Evolutionary conservation across 148 eudicot species (phyloP).

Genomic region (Persicaria maculosa): DNA sequence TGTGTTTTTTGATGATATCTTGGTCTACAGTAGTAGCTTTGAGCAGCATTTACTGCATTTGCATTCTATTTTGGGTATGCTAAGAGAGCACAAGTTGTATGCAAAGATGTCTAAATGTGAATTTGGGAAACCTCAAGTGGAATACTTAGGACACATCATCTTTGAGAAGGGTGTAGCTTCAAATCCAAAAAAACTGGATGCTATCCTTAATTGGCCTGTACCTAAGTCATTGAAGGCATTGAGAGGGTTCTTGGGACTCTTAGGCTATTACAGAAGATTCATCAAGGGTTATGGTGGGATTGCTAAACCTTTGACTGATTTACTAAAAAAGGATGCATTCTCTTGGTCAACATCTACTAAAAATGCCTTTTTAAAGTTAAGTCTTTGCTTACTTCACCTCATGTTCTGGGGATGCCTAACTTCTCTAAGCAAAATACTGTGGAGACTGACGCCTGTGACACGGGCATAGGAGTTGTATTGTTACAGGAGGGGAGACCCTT

Average conservation of each 20-base stretch:
- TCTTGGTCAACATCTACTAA: neutral
- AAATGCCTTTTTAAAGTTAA: neutral
- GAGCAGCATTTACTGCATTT: neutral
- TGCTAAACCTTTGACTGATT: neutral
- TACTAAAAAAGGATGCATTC: neutral
- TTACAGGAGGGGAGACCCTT: neutral
- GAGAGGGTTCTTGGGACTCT: constrained; percentile 6
- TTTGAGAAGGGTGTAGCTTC: neutral
- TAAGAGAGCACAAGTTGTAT: neutral
- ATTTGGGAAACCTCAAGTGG: neutral
- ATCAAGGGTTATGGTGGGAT: neutral
- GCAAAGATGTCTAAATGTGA: neutral
- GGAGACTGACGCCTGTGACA: neutral
- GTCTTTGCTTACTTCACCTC: neutral
- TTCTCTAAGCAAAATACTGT: neutral
- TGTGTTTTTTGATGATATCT: constrained; percentile 7
- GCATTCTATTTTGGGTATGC: neutral
- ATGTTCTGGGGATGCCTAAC: neutral
- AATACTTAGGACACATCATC: constrained; percentile 11
- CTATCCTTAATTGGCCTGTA: neutral
- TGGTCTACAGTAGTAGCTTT: neutral
- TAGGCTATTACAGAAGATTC: constrained; percentile 6
- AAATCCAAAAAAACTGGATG: neutral
- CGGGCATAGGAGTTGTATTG: neutral
- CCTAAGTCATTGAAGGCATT: neutral